phyloP scores from a whole-genome alignment of 1,139 yeast genomes.

The Blastobotrys buckinghamii region DNA sequence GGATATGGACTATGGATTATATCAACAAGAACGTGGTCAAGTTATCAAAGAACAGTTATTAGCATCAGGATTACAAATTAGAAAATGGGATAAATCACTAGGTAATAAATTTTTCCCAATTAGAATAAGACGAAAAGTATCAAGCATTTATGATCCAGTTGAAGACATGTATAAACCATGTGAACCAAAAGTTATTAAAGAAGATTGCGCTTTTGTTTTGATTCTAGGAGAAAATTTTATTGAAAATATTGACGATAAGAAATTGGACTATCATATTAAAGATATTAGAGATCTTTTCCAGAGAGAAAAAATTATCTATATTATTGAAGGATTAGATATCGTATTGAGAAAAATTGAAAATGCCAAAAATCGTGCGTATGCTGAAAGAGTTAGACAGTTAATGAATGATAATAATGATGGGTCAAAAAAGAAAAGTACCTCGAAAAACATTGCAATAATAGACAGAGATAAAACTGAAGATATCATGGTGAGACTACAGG shows the following conservation, averaged over 20 bases:
- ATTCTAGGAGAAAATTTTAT: conserved; percentile 12
- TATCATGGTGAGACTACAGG: conserved; percentile 11
- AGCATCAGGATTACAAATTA: conserved; percentile 7
- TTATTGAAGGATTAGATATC: conserved; percentile 23
- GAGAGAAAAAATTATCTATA: conserved; percentile 17
- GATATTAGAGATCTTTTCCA: conserved; percentile 11
- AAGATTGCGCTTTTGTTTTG: conserved; percentile 15
- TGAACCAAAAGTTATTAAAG: conserved; percentile 13
- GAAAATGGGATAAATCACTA: conserved; percentile 4
- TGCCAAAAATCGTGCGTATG: conserved; percentile 17
- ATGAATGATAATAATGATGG: conserved; percentile 11
- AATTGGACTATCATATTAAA: conserved; percentile 12
- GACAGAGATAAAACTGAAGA: conserved; percentile 10
- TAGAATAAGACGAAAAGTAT: conserved; percentile 17
- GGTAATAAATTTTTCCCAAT: conserved; percentile 6
- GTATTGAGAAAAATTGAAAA: conserved; percentile 16
- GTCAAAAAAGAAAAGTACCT: neutral
- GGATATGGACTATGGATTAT: conserved; percentile 12
- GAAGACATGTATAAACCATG: conserved; percentile 20
- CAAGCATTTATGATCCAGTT: conserved; percentile 17
- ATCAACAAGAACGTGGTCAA: conserved; percentile 10
- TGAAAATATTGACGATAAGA: conserved; percentile 7
- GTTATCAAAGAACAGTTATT: conserved; percentile 5
- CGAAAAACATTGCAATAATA: neutral
- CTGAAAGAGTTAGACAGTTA: conserved; percentile 22